Evolutionary conservation across 192 early-diverging fungal genomes (phyloP).

Genomic region (Mortierella claussenii): DNA sequence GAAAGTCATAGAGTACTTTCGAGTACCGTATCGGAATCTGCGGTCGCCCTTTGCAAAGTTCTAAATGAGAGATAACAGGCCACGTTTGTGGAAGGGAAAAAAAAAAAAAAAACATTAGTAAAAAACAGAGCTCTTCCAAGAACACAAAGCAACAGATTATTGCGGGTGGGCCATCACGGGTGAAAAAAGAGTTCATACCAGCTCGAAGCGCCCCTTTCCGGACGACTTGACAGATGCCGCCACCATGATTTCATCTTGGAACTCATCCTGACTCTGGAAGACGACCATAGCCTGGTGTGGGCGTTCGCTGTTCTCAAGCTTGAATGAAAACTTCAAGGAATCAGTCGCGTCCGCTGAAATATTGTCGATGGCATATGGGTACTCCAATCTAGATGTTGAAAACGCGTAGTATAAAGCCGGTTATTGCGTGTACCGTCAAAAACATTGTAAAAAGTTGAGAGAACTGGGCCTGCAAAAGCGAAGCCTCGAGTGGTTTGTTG

Average conservation of each 20-base stretch:
- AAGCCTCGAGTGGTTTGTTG: too few relatives aligned
- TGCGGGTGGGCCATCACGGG: background rate
- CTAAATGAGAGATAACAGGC: conserved; percentile 3
- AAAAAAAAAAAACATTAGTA: too few relatives aligned
- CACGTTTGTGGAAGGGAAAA: too few relatives aligned
- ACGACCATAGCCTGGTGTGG: conserved; percentile 51
- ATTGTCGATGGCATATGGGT: conserved; percentile 20
- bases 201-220: conserved; percentile 47
- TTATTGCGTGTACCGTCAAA: too few relatives aligned
- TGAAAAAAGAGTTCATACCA: conserved; percentile 21
- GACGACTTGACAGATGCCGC: conserved; percentile 39
- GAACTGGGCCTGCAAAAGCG: too few relatives aligned
- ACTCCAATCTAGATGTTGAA: conserved; percentile 23
- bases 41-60: conserved; percentile 18
- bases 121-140: background rate
- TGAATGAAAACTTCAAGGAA: conserved; percentile 41
- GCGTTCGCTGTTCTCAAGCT: conserved; percentile 40
- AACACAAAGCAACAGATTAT: background rate
- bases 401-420: too few relatives aligned
- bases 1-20: conserved; percentile 44
- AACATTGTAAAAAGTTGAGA: too few relatives aligned
- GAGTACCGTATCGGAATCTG: conserved; percentile 36
- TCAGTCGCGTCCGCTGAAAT: conserved; percentile 25
- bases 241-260: conserved; percentile 45
- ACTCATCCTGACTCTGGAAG: conserved; percentile 51